phyloP scores from a whole-genome alignment of 148 eudicot genomes.

The Vaccinium darrowii region DNA sequence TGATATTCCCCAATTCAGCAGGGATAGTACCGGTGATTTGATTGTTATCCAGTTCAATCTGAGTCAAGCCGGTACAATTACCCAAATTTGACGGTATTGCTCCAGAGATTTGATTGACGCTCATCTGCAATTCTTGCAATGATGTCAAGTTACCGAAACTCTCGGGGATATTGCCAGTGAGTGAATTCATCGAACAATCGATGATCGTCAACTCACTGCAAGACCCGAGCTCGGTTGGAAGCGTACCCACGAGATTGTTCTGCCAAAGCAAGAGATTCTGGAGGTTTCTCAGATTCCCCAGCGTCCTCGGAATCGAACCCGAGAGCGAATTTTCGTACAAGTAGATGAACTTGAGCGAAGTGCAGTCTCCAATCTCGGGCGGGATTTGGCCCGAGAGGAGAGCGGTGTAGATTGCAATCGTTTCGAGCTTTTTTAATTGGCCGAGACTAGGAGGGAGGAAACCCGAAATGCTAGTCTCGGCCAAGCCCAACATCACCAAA shows the following conservation, averaged over 20 bases:
- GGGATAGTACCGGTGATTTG: constrained; percentile 73
- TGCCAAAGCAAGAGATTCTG: constrained; percentile 79
- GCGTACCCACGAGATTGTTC: constrained; percentile 64
- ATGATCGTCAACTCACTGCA: constrained; percentile 45
- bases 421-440: constrained; percentile 65
- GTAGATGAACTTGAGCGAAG: constrained; percentile 52
- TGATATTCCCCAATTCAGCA: constrained; percentile 56
- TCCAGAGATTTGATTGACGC: constrained; percentile 73
- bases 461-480: constrained; percentile 87
- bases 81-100: constrained; percentile 63
- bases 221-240: constrained; percentile 65
- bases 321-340: constrained; percentile 77
- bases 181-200: constrained; percentile 70
- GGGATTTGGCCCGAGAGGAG: constrained; percentile 86
- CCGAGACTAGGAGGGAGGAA: constrained; percentile 65
- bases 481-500: constrained; percentile 68
- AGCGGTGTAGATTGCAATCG: constrained; percentile 72
- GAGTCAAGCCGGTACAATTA: constrained; percentile 62
- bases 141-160: constrained; percentile 53
- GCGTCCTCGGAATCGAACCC: constrained; percentile 58
- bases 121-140: constrained; percentile 72
- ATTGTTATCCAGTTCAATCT: constrained; percentile 84
- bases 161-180: constrained; percentile 65
- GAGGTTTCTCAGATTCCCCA: constrained; percentile 58
- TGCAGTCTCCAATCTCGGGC: constrained; percentile 74